phyloP scores from a whole-genome alignment of 2,329 filamentous ascomycete genomes.

The Scedosporium minutisporum region DNA sequence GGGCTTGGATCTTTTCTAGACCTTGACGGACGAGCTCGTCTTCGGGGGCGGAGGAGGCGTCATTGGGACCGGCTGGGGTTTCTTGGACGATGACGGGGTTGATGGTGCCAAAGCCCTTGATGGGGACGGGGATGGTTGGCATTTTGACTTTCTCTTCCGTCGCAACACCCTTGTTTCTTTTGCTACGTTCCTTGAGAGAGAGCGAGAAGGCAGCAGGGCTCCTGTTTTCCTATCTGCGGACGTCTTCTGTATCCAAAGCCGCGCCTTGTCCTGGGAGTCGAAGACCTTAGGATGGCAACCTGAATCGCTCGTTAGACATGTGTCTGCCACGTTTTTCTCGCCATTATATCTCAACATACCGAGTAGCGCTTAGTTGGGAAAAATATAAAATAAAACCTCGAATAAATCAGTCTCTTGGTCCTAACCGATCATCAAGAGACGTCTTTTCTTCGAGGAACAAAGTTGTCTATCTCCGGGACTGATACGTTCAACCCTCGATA shows the following conservation, averaged over 20 bases:
- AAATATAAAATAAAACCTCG: not conserved
- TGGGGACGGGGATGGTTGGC: constrained; percentile 7
- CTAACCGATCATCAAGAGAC: constrained; percentile 5
- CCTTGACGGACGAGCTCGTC: constrained; percentile 36
- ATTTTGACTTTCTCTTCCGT: not conserved
- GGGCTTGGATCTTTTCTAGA: constrained; percentile 44
- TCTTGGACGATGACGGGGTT: constrained; percentile 9
- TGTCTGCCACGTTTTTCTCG: too few species aligned
- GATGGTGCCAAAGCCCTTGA: constrained; percentile 8
- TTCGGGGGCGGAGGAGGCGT: constrained; percentile 13
- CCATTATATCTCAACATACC: not conserved
- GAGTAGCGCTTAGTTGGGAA: not conserved
- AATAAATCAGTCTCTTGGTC: not conserved
- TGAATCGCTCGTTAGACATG: too few species aligned
- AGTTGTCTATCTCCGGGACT: constrained; percentile 7
- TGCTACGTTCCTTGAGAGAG: too few species aligned
- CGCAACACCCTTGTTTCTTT: too few species aligned
- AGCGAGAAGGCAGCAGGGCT: too few species aligned
- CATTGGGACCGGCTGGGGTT: constrained; percentile 10
- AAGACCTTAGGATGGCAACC: too few species aligned
- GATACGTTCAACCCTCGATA: not conserved
- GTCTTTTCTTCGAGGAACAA: constrained; percentile 8
- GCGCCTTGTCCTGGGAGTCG: too few species aligned
- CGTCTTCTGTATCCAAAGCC: too few species aligned
- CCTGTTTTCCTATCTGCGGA: too few species aligned